Evolutionary conservation across 1,139 yeast species (phyloP).

Genomic region (Hemisphaericaspora subhashii): DNA sequence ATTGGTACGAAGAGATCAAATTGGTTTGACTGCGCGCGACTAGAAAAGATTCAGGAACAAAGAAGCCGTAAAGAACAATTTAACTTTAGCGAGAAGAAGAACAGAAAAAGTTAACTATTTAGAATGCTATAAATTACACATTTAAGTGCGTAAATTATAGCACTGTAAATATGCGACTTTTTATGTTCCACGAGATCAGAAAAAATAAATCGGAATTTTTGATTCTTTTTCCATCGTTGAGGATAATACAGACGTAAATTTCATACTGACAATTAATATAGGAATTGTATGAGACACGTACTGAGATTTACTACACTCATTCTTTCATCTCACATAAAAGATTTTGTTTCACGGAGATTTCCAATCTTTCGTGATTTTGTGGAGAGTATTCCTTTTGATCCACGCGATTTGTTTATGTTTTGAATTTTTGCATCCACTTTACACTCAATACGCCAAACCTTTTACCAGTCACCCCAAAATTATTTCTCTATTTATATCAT

Average conservation of each 20-base stretch:
- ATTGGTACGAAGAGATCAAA: too few species aligned
- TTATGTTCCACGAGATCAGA: neutral
- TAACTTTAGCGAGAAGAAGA: too few species aligned
- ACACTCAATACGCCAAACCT: neutral
- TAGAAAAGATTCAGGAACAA: too few species aligned
- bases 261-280: too few species aligned
- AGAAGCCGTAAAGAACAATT: too few species aligned
- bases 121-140: conserved; percentile 9
- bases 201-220: neutral
- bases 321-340: too few species aligned
- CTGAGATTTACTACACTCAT: conserved; percentile 2
- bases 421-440: neutral
- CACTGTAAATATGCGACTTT: conserved; percentile 9
- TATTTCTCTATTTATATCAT: conserved; percentile 1
- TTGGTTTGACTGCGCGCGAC: too few species aligned
- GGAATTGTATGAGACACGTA: neutral
- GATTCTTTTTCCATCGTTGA: neutral
- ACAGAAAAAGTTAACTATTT: neutral
- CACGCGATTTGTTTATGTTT: conserved; percentile 4
- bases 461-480: neutral
- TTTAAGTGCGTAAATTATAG: conserved; percentile 10
- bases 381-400: neutral
- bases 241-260: neutral
- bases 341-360: too few species aligned
- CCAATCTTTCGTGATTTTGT: neutral